Evolutionary conservation across 1,284 basidiomycete species (phyloP).

Genomic region (Cutaneotrichosporon cyanovorans): DNA sequence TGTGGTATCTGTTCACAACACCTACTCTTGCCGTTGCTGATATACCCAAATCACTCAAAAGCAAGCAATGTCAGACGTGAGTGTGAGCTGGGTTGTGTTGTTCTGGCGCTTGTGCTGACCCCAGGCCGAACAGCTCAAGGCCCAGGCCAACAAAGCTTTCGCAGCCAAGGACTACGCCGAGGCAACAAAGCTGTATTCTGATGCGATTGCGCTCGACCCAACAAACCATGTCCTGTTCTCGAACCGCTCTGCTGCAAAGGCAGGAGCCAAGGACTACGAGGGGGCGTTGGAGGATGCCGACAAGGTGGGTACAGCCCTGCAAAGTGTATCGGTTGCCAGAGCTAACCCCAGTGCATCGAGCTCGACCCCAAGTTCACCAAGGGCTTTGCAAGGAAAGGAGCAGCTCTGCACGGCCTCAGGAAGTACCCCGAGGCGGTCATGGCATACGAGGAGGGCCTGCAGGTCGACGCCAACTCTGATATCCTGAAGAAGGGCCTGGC

Average conservation of each 20-base stretch:
- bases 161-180: slow-evolving; percentile 84
- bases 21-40: too few species aligned
- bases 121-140: slow-evolving; percentile 62
- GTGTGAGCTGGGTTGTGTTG: neutral
- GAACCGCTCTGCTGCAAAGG: slow-evolving; percentile 83
- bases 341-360: slow-evolving; percentile 52
- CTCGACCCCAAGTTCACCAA: slow-evolving; percentile 80
- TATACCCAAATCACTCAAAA: too few species aligned
- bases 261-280: slow-evolving; percentile 70
- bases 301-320: slow-evolving; percentile 53
- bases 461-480: slow-evolving; percentile 67
- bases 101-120: neutral
- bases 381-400: slow-evolving; percentile 86
- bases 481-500: slow-evolving; percentile 78
- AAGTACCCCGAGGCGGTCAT: slow-evolving; percentile 74
- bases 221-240: slow-evolving; percentile 84
- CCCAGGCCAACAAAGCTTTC: slow-evolving; percentile 93
- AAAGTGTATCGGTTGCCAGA: slow-evolving; percentile 43
- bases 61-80: slow-evolving; percentile 20
- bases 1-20: too few species aligned
- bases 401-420: slow-evolving; percentile 79
- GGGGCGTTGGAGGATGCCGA: slow-evolving; percentile 83
- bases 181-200: slow-evolving; percentile 71
- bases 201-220: slow-evolving; percentile 77
- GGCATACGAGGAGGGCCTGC: slow-evolving; percentile 60